Percentiles rank a stretch among this genome's conserved stretches.
phyloP scores from a whole-genome alignment of 106 monocot species.

The Agapanthus africanus region DNA sequence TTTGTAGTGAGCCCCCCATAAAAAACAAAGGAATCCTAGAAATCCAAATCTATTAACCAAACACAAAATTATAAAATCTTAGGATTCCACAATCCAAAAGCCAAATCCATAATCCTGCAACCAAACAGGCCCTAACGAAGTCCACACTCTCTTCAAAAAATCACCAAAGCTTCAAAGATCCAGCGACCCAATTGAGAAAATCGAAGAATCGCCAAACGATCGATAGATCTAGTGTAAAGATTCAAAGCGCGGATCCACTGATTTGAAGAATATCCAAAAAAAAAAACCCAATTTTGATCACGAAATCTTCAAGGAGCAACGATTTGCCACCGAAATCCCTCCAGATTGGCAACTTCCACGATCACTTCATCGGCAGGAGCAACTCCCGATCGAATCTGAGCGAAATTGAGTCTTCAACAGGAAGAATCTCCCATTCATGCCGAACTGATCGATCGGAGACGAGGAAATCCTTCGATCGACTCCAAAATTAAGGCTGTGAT shows the following conservation, averaged over 20 bases:
- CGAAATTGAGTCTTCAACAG: background rate
- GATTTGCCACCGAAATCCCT: background rate
- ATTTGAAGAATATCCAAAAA: background rate
- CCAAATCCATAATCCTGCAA: no score
- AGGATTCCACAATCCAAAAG: no score
- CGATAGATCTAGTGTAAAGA: background rate
- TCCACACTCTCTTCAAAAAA: slow-evolving; percentile 1
- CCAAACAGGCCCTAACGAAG: background rate
- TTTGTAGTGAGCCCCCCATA: no score
- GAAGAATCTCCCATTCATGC: background rate
- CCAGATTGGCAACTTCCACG: no score
- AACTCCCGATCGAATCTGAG: no score
- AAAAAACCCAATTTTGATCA: background rate
- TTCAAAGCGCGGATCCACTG: background rate
- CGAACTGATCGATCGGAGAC: background rate
- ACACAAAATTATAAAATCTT: no score
- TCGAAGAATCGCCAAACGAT: background rate
- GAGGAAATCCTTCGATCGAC: background rate
- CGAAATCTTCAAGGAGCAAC: background rate
- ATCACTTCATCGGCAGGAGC: background rate
- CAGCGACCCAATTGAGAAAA: background rate
- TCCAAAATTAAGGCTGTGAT: background rate
- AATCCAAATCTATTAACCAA: no score
- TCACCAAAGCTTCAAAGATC: background rate
- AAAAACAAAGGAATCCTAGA: no score